Evolutionary conservation across 2,329 filamentous ascomycete genomes (phyloP), one percentile per base, ranked within the genome.

Genomic region (Annulohypoxylon truncatum): DNA sequence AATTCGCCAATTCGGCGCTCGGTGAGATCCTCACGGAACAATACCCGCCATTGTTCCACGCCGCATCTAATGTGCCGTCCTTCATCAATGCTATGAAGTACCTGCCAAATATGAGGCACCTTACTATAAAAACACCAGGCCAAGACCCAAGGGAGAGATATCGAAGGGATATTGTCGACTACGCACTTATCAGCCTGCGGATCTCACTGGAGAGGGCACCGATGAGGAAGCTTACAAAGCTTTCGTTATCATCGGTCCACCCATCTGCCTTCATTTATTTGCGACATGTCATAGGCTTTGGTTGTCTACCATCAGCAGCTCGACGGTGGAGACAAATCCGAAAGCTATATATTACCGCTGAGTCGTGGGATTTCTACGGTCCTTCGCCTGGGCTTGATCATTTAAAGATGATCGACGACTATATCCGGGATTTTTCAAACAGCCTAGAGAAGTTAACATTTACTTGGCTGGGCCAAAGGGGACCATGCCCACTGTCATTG

Each of bases 11-110:
- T 77, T 85, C 87, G 72, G 91, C 93, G 73, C 88, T 96, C 74
- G 93, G 90, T 66, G 91, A 95, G 75, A 85, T 96, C 63, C 84
- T 97, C 66, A 92, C 93, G 12, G 89, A 93, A 76, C 93, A 97
- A 79, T 97, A 96, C 74, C 92, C 93, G 55, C 92, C 94, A 4
- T 82, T 97, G 2, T 97, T 97, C 80, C 94, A 97, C 75, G 92
- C 93, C 5, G 92, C 94, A 6, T 95, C 92, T 66, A 96, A 97
- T 75, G 90, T 96, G 5, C 87, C 92, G 4, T 92, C 92, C 38
- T 97, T 97, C 80, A 89, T 95, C 72, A 85, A 89, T 68, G 92
- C 92, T 51, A 83, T 97, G 75, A 86, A 85, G 33, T 82, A 89
- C 67, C 78, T 97, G 73, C 81, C 87, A 62, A 91, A 90, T 72